Base-by-base conservation (phyloP, 2,329 filamentous ascomycete species). In the Boeremia exigua region DNA sequence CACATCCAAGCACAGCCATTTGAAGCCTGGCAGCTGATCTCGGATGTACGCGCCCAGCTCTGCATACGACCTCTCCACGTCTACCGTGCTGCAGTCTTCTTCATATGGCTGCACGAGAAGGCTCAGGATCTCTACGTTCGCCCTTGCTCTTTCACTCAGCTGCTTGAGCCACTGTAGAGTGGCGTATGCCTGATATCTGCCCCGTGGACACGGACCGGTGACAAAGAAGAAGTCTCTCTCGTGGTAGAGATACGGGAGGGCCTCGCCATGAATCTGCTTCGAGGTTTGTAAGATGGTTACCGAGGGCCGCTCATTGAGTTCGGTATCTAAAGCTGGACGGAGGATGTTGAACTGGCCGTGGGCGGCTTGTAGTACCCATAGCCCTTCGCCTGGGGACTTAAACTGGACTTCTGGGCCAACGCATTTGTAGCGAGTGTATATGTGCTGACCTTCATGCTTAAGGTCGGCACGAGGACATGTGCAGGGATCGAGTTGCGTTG, bases 141-240 rank as follows among this genome's bases (percentile, higher is more conserved):
- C n/a, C 11, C 66, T 59, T 25, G 63, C 67, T 9, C 44, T 30
- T 7, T 45, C n/a, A 28, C 39, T 54, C 10, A 70, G 48, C 1
- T 53, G 52, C 4, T 62, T 48, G n/a, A 74, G 59, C 57, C 65
- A 73, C 1, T 43, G 55, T 9, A 60, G 58, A 0, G 71, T 70
- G n/a, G 68, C 71, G 42, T 71, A 69, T 3, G 69, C 63, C 39
- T 73, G 70, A 34, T 73, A 74, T n/a, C 71, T 59, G 14, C 72
- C 72, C 15, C 72, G 59, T 1, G 71, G 68, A 48, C 69, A 73
- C 1, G 68, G 68, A 0, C 70, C 69, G 7, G 66, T 68, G 1
- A 72, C 43, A 25, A 73, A 62, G 8, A 69, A 54, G 17, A 74
- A 68, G 28, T 65, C 70, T 8, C 65, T 57, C 5, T 49, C 57